These are phyloP conservation scores for Pelargonium nanum DNA, from an alignment of 345 rosid species.

Conservation along the genomic window DNA sequence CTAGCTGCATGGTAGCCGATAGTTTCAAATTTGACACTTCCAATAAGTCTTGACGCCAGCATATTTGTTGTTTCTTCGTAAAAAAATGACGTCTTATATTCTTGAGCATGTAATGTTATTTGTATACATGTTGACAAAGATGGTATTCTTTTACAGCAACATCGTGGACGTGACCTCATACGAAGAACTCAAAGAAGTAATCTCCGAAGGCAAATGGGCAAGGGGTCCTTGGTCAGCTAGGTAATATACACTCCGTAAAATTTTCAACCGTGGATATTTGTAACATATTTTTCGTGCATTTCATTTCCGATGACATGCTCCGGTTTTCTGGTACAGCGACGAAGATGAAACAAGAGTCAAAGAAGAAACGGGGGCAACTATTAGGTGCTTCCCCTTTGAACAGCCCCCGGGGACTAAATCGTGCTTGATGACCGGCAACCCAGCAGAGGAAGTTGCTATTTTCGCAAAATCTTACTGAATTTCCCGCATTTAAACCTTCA, in stretches of 20 bases:
- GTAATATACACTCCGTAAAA: slow-evolving; percentile 15
- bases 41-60: too few relatives aligned
- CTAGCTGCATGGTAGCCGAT: too few relatives aligned
- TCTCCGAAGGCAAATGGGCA: slow-evolving; percentile 84
- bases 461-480: slow-evolving; percentile 75
- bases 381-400: slow-evolving; percentile 80
- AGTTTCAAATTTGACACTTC: too few relatives aligned
- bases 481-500: neutral
- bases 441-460: slow-evolving; percentile 75
- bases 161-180: slow-evolving; percentile 80
- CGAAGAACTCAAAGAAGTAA: slow-evolving; percentile 66
- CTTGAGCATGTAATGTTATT: neutral
- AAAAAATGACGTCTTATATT: neutral
- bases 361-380: slow-evolving; percentile 95
- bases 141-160: slow-evolving; percentile 42
- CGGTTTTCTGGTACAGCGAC: slow-evolving; percentile 33
- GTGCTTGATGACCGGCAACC: slow-evolving; percentile 77
- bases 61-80: too few relatives aligned
- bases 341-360: slow-evolving; percentile 66
- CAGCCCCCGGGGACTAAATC: slow-evolving; percentile 54
- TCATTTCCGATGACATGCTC: neutral
- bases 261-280: neutral
- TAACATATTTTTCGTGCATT: neutral
- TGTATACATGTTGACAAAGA: neutral
- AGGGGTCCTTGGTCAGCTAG: slow-evolving; percentile 94